Evolutionary conservation across 179 eudicot genomes (phyloP).

Genomic region (Beta lomatogona): DNA sequence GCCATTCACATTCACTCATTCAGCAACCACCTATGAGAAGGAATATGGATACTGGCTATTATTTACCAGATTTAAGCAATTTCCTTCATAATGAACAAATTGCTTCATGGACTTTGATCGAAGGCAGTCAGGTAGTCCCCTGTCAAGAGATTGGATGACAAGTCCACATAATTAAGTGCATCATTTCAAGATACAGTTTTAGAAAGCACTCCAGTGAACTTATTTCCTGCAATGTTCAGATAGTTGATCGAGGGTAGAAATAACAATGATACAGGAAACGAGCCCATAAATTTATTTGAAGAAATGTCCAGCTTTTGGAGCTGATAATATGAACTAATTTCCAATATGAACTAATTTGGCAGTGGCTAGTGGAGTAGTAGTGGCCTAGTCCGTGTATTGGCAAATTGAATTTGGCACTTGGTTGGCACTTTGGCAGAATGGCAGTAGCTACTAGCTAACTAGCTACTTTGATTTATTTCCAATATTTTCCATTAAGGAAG

Average conservation of each 20-base stretch:
- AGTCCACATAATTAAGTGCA: constrained; percentile 60
- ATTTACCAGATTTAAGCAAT: constrained; percentile 55
- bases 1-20: no score
- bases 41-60: constrained; percentile 55
- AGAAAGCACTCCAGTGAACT: constrained; percentile 71
- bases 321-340: constrained; percentile 61
- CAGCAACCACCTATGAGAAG: constrained; percentile 24
- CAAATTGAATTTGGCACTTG: no score
- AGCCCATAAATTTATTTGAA: constrained; percentile 75
- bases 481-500: no score
- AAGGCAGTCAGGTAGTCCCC: constrained; percentile 78
- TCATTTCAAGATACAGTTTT: constrained; percentile 52
- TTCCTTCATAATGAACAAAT: constrained; percentile 47
- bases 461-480: no score
- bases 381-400: no score
- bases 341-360: neutral
- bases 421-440: no score
- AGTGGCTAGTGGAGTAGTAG: no score
- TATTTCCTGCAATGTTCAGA: constrained; percentile 59
- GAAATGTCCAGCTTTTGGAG: constrained; percentile 69
- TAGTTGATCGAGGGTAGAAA: constrained; percentile 68
- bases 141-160: constrained; percentile 70
- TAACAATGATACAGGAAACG: constrained; percentile 59
- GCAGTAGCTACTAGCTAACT: no score
- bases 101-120: constrained; percentile 34